Evolutionary conservation across 192 early-diverging fungal species (phyloP), one percentile per base, ranked within the genome.

Genomic region (Linnemannia elongata): DNA sequence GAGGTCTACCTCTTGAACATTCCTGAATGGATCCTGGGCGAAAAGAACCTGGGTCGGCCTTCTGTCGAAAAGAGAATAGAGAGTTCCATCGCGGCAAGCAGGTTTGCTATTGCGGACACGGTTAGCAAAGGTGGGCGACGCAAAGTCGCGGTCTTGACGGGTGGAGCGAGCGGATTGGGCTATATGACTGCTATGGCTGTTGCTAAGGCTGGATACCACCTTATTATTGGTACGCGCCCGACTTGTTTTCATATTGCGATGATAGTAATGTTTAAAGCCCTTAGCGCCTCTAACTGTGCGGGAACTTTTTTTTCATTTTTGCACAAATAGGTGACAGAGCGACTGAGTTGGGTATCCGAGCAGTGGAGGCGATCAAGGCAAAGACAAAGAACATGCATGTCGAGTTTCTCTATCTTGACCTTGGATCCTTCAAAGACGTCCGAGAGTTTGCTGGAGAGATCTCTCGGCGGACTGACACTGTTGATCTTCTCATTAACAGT

Each of bases 401-500:
- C 5, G 85, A 87, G 12, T 87, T 87, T 63, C 12, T 87, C 4
- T 87, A 81, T 47, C 76, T 87, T 47, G 85, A 87, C 36, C 72
- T 87, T 4, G 79, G 79, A 30, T 87, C 85, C 12, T 78, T 87
- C 76, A 77, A 80, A 20, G 79, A 81, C 1, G 60, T 87, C 20
- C 79, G 73, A 20, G 20, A 44, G 3, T 87, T 87, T 75, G 75
- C 66, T 2, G 13, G 69, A 33, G 76, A 81, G 20, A 66, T 87
- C 30, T 10, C 24, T 3, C 36, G 22, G 15, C 75, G 85, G 17
- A 78, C 79, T 0, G 15, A 45, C 9, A 54, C 45, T 33, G 30
- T 87, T 47, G 85, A 87, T 27, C 73, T 87, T 18, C 79, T 87
- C 38, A 47, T 87, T 63, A 87, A 81, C 68, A 87, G 85, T 87